phyloP scores from a whole-genome alignment of 148 eudicot species.

The Spergularia marina region DNA sequence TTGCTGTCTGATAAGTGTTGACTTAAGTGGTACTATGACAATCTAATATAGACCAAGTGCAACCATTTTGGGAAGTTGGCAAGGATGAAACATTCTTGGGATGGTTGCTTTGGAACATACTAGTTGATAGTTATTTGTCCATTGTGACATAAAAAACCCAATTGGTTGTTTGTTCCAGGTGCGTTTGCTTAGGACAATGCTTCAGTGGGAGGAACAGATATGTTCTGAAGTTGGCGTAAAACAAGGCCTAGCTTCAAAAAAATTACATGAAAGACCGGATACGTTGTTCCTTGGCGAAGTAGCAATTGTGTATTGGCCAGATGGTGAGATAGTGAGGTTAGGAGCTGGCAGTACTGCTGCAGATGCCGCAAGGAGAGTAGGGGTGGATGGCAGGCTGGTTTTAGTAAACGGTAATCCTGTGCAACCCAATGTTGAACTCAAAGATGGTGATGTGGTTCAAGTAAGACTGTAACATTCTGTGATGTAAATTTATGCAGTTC shows the following conservation, averaged over 20 bases:
- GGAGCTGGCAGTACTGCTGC: constrained; percentile 86
- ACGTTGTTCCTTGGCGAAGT: constrained; percentile 58
- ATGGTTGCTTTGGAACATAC: no score
- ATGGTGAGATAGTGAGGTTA: constrained; percentile 75
- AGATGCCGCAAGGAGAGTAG: constrained; percentile 81
- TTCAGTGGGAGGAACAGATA: constrained; percentile 90
- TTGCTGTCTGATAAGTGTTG: not conserved
- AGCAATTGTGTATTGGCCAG: constrained; percentile 80
- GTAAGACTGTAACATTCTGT: constrained; percentile 44
- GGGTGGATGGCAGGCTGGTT: constrained; percentile 67
- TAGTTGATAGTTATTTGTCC: not conserved
- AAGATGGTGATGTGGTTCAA: constrained; percentile 88
- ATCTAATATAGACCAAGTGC: no score
- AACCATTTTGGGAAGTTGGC: no score
- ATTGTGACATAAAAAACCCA: not conserved
- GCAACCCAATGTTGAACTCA: constrained; percentile 65
- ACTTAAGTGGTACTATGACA: no score
- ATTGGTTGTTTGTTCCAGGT: constrained; percentile 42
- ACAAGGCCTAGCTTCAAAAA: constrained; percentile 21
- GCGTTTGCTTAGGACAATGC: constrained; percentile 82
- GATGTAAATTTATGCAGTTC: not conserved
- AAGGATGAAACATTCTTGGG: no score
- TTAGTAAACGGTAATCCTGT: constrained; percentile 76
- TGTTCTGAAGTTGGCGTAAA: constrained; percentile 57
- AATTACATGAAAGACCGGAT: constrained; percentile 14